A percentile compares a stretch with the other conserved stretches of the same genome.
Evolutionary conservation across 306 rosid genomes (phyloP).

Genomic region (Gastrolobium villosum): DNA sequence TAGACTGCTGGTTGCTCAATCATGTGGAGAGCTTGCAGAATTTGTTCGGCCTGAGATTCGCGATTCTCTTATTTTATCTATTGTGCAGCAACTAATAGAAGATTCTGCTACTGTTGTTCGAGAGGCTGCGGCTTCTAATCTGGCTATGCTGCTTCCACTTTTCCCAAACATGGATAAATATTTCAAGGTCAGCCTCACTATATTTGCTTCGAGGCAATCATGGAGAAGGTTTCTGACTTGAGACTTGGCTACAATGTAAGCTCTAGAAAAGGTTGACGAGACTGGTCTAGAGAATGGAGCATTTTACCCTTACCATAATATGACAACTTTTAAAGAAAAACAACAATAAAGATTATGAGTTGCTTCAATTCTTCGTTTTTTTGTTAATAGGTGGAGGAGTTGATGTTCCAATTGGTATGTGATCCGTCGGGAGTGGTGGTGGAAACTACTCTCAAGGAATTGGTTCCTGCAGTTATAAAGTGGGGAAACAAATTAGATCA

Average conservation of each 20-base stretch:
- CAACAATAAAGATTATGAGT: conserved; percentile 41
- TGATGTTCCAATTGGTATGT: conserved; percentile 94
- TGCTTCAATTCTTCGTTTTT: conserved; percentile 55
- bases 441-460: conserved; percentile 80
- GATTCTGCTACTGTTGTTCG: conserved; percentile 96
- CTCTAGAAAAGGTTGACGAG: conserved; percentile 87
- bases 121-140: conserved; percentile 95
- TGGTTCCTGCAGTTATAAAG: conserved; percentile 86
- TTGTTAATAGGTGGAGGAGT: conserved; percentile 89
- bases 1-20: conserved; percentile 96
- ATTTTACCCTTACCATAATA: conserved; percentile 60
- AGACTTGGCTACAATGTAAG: conserved; percentile 98
- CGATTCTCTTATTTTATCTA: conserved; percentile 95
- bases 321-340: conserved; percentile 52
- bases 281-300: conserved; percentile 93
- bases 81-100: conserved; percentile 90
- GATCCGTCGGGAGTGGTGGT: conserved; percentile 98
- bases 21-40: conserved; percentile 96
- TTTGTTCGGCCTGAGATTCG: conserved; percentile 98
- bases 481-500: conserved; percentile 96
- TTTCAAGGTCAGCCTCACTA: conserved; percentile 99
- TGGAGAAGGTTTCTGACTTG: conserved; percentile 99
- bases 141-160: conserved; percentile 94
- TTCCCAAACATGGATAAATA: conserved; percentile 94
- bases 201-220: conserved; percentile 99